These are phyloP conservation scores for Eucalyptus pumila DNA, from an alignment of 345 rosid genomes.

Conservation along the genomic window DNA sequence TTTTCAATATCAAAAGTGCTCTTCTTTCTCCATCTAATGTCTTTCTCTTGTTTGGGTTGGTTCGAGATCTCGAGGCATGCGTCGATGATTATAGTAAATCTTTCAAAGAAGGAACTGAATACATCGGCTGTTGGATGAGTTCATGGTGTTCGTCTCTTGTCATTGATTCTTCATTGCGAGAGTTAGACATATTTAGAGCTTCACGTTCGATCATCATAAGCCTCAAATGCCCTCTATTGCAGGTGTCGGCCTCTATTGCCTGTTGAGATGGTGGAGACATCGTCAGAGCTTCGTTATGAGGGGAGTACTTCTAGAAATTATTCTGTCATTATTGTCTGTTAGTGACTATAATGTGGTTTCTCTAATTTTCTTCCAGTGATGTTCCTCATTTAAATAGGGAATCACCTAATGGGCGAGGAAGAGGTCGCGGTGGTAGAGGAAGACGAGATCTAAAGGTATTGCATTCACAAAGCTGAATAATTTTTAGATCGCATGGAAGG, in stretches of 20 bases:
- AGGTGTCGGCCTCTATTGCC: slow-evolving; percentile 70
- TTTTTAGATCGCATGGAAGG: background rate
- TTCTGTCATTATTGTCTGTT: background rate
- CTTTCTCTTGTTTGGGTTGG: slow-evolving; percentile 9
- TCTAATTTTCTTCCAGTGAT: too few relatives aligned
- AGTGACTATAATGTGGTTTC: too few relatives aligned
- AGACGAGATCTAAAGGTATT: too few relatives aligned
- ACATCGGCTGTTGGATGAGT: slow-evolving; percentile 66
- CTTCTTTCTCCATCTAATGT: background rate
- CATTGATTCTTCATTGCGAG: background rate
- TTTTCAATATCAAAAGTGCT: background rate
- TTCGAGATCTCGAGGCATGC: slow-evolving; percentile 95
- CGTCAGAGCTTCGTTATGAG: slow-evolving; percentile 33
- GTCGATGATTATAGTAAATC: slow-evolving; percentile 73
- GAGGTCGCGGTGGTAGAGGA: too few relatives aligned
- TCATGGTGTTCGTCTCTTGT: background rate
- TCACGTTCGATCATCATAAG: background rate
- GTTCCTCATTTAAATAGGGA: too few relatives aligned
- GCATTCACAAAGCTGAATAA: background rate
- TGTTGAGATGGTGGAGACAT: slow-evolving; percentile 40
- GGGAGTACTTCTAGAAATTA: slow-evolving; percentile 22
- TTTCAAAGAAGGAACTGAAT: slow-evolving; percentile 63
- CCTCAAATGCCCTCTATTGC: background rate
- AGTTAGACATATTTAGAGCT: background rate
- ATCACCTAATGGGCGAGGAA: too few relatives aligned